These are phyloP conservation scores for Crithidia brevicula DNA, from an alignment of 208 protist species.

Conservation along the genomic window DNA sequence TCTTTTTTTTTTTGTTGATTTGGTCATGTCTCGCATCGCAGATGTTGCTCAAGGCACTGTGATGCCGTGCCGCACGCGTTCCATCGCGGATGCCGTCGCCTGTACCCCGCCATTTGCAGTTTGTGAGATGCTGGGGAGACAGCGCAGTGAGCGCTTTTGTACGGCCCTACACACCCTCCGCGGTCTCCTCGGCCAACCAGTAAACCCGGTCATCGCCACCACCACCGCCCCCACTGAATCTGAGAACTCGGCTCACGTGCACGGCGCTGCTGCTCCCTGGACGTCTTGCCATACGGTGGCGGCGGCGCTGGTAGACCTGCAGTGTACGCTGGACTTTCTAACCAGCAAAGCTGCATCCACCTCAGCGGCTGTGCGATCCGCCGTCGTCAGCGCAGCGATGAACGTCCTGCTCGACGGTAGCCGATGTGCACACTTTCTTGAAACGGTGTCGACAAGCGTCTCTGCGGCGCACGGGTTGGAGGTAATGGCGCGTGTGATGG, in stretches of 20 bases:
- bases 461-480: not conserved
- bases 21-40: not conserved
- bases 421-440: not conserved
- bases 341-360: not conserved
- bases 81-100: not conserved
- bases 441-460: too few relatives aligned
- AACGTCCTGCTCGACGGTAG: not conserved
- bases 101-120: not conserved
- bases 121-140: not conserved
- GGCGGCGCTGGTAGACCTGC: conserved; percentile 1
- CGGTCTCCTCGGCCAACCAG: not conserved
- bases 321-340: not conserved
- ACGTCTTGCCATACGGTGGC: not conserved
- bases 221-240: too few relatives aligned
- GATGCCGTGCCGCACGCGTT: not conserved
- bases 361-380: not conserved
- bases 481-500: conserved; percentile 11
- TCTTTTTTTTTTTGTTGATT: not conserved
- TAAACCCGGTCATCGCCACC: too few relatives aligned
- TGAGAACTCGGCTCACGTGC: too few relatives aligned
- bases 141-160: not conserved
- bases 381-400: not conserved
- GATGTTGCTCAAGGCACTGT: not conserved
- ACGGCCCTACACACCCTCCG: not conserved
- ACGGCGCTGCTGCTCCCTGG: not conserved